Evolutionary conservation across 495 filamentous ascomycete genomes (phyloP), one percentile per base, ranked within the genome.

Genomic region (Aspergillus avenaceus): DNA sequence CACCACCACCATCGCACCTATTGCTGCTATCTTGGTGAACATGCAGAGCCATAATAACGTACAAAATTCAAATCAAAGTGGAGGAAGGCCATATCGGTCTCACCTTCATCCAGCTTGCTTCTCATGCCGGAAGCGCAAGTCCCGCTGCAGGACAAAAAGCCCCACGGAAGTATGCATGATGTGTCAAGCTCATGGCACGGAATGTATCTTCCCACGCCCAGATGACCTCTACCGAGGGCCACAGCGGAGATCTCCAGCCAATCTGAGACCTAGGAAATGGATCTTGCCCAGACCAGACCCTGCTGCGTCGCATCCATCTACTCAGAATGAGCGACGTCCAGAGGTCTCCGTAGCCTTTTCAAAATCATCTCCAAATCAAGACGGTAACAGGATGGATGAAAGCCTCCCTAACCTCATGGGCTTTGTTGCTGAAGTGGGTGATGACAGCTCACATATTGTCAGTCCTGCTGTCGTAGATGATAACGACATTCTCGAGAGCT

Each of bases 401-500:
- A 42, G 14, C 2, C 34, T 58, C 5, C 27, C 55, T 19, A 41
- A 53, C 25, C 34, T 56, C 6, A 45, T 55, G 16, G 50, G 56
- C 2, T 2, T 36, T 21, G 50, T 59, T 18, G 45, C 49, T 12
- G 63, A 63, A 25, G 43, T 57, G 1, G 60, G 49, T 4, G 49
- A 61, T 23, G 44, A 59, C 27, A 59, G 31, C 45, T 54, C 63
- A 0, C 63, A 65, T 41, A 63, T 71, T 37, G 47, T 71, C n/a
- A 62, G 68, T 28, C 68, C 68, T 0, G 62, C 64, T 1, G 50
- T 63, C 16, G 61, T 58, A 19, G 58, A 62, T 22, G 68, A 71
- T 42, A 64, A 54, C 23, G 52, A 64, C 8, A 41, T 69, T 22
- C 41, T 71, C 12, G 64, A 61, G 32, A 58, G 53, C 14, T 69